A percentile compares a stretch with the other conserved stretches of the same genome.
These are phyloP conservation scores for Aspergillus nanangensis DNA, from an alignment of 495 filamentous ascomycete genomes.

Conservation along the genomic window DNA sequence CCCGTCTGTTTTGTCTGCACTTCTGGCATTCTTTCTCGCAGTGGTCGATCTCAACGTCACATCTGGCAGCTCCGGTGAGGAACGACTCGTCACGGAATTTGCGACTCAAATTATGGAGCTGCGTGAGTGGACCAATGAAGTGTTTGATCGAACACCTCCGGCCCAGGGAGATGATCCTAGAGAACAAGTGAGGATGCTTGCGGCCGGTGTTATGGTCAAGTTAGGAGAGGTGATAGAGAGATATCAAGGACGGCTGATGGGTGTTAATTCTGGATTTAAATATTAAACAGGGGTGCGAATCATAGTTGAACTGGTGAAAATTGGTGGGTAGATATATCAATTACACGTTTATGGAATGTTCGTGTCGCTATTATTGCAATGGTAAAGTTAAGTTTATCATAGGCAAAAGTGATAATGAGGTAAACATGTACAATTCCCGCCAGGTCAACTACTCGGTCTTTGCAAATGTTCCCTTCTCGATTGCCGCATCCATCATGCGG, in stretches of 20 bases:
- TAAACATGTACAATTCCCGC: background rate
- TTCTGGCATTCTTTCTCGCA: slow-evolving; percentile 77
- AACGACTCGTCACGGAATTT: slow-evolving; percentile 59
- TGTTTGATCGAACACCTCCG: slow-evolving; percentile 58
- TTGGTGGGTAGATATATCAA: background rate
- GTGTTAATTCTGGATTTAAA: slow-evolving; percentile 43
- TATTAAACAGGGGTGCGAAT: slow-evolving; percentile 23
- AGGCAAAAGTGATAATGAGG: background rate
- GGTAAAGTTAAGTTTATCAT: background rate
- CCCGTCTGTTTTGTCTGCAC: slow-evolving; percentile 59
- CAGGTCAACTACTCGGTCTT: slow-evolving; percentile 18
- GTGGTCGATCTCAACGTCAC: slow-evolving; percentile 73
- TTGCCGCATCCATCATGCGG: slow-evolving; percentile 81
- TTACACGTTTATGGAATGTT: background rate
- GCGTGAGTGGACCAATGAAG: slow-evolving; percentile 46
- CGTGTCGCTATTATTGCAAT: background rate
- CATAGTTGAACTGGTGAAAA: no score
- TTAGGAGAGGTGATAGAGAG: slow-evolving; percentile 75
- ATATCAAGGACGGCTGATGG: slow-evolving; percentile 62
- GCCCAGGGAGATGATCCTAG: slow-evolving; percentile 47
- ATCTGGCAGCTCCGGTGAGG: slow-evolving; percentile 52
- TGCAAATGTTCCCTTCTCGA: slow-evolving; percentile 67
- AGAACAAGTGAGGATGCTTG: slow-evolving; percentile 48
- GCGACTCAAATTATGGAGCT: slow-evolving; percentile 36
- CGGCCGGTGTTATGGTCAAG: slow-evolving; percentile 78